Base-by-base conservation (phyloP, 768 basidiomycete genomes). In the Phanerodontia chrysosporium region DNA sequence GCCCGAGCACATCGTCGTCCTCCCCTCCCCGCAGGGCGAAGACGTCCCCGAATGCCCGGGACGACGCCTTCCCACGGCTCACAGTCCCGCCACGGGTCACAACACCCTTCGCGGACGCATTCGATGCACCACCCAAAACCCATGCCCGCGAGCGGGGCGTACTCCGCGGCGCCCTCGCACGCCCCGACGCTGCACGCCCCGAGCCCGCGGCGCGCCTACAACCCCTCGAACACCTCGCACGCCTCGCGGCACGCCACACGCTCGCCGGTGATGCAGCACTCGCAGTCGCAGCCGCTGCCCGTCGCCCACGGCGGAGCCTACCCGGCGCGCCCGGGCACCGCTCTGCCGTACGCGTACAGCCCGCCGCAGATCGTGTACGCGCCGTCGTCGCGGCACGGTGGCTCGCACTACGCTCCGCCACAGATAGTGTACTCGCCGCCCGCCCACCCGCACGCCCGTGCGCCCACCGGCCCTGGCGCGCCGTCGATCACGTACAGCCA, bases 321-420 rank as follows among this genome's bases (percentile, higher is more conserved):
- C 21, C 62, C 62, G 64, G 58, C 75, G 39, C 71, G 63, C 64
- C 69, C 68, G 24, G 70, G 70, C 70, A 52, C 76, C 64, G 67
- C 48, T 59, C 67, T 65, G 59, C 66, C 62, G 57, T 70, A 62
- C 57, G 61, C 68, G 21, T 79, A 76, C 57, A 73, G 79, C 28
- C 78, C 80, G 2, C 82, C 84, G 28, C 79, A 83, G 58, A 85
- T 86, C 62, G 76, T 84, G 56, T 86, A 86, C 68, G 83, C 85
- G 21, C 81, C 85, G 0, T 69, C 68, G 45, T 66, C 65, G 53
- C 76, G 77, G 55, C 78, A 78, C 63, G 72, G 75, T 27, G 74
- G 68, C 55, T 74, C 81, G 54, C 78, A 80, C 63, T 87, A 87
- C 62, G 73, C 81, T 8, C 85, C 86, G 18, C 85, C 85, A 14